A percentile compares a stretch with the other conserved stretches of the same genome.
phyloP scores from a whole-genome alignment of 805 yeast genomes.

The Zygoascus bituminiphila region DNA sequence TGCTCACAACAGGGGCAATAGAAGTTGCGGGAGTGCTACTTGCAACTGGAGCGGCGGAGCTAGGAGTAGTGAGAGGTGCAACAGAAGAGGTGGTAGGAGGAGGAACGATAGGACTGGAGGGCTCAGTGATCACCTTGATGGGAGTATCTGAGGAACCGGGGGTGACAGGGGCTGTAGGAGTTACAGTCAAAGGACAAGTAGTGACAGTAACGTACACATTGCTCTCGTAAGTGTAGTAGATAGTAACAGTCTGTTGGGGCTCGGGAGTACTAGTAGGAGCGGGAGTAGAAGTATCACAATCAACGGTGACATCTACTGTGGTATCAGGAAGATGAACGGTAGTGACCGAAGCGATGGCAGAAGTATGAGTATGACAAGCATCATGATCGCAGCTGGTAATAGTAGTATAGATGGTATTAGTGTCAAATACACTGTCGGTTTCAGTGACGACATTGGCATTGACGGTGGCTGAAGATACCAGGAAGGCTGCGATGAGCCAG shows the following conservation, averaged over 20 bases:
- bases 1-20: not conserved
- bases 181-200: conserved; percentile 10
- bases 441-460: not conserved
- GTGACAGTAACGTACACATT: conserved; percentile 6
- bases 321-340: not conserved
- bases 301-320: not conserved
- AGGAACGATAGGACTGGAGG: not conserved
- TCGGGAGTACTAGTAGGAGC: not conserved
- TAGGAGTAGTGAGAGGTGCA: not conserved
- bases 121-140: not conserved
- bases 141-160: conserved; percentile 6
- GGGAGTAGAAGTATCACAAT: not conserved
- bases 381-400: not conserved
- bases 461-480: not conserved
- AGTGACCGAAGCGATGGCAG: not conserved
- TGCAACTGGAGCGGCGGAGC: not conserved
- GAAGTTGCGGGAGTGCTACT: not conserved
- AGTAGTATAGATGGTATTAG: not conserved
- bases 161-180: conserved; percentile 3
- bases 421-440: not conserved
- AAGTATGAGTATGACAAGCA: not conserved
- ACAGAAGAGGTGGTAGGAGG: not conserved
- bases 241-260: conserved; percentile 2
- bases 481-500: not conserved
- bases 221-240: conserved; percentile 7